Conservation (phyloP, 2,329 filamentous ascomycete species). For the Drechslera avenae region DNA sequence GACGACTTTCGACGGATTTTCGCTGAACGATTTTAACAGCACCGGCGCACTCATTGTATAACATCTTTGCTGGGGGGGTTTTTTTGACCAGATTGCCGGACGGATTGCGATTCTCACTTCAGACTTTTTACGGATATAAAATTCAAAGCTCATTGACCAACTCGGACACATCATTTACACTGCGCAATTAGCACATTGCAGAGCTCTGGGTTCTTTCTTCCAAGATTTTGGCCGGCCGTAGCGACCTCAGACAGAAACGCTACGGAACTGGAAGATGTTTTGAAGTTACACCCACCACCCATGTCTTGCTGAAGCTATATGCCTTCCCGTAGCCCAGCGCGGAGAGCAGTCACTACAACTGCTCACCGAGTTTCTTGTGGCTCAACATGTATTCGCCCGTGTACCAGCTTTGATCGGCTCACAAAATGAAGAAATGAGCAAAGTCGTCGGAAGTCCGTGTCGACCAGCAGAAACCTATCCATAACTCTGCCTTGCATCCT, state of each 20-base stretch:
- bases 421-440: no score
- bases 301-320: no score
- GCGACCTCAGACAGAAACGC: not conserved
- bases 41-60: conserved; percentile 28
- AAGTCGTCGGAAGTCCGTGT: no score
- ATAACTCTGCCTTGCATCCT: no score
- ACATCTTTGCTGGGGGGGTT: conserved; percentile 33
- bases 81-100: conserved; percentile 29
- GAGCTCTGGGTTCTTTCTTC: not conserved
- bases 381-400: no score
- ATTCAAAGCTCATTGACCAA: conserved; percentile 27
- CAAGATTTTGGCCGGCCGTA: not conserved
- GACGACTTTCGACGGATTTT: conserved; percentile 11
- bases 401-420: no score
- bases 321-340: no score
- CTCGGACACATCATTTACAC: conserved; percentile 5
- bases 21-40: conserved; percentile 19
- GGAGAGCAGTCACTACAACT: no score
- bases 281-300: no score
- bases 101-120: conserved; percentile 23
- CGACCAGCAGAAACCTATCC: no score
- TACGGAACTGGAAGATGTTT: not conserved
- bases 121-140: conserved; percentile 30
- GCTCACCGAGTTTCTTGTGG: no score
- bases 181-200: conserved; percentile 6